These are phyloP conservation scores for Lipomyces yamadae DNA, from an alignment of 805 yeast genomes.

Conservation along the genomic window DNA sequence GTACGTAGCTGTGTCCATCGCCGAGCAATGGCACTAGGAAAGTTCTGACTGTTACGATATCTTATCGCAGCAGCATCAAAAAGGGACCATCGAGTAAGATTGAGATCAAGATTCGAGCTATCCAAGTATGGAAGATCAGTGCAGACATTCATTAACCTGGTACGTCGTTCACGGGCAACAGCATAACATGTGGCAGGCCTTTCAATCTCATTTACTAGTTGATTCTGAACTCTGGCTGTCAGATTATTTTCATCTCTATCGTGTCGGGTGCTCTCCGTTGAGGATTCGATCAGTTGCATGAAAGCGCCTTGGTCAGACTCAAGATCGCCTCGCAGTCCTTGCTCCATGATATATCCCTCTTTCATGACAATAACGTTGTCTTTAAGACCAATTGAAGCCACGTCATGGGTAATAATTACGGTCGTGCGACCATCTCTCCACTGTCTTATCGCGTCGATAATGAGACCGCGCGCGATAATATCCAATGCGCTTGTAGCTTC, in stretches of 20 bases:
- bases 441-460: slow-evolving; percentile 57
- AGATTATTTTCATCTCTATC: neutral
- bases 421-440: slow-evolving; percentile 78
- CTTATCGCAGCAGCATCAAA: neutral
- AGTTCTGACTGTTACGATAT: neutral
- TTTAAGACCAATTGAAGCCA: slow-evolving; percentile 57
- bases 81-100: neutral
- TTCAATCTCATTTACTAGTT: neutral
- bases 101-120: slow-evolving; percentile 2
- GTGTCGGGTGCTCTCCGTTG: slow-evolving; percentile 2
- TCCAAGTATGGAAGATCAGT: neutral
- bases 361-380: slow-evolving; percentile 67
- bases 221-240: neutral
- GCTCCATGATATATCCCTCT: slow-evolving; percentile 59
- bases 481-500: slow-evolving; percentile 89
- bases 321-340: slow-evolving; percentile 50
- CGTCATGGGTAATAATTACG: slow-evolving; percentile 79
- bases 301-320: slow-evolving; percentile 29
- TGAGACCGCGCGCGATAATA: slow-evolving; percentile 49
- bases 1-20: neutral
- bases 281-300: slow-evolving; percentile 10
- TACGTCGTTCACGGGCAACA: neutral
- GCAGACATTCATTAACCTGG: neutral
- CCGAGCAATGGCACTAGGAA: neutral
- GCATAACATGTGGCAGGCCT: neutral